A percentile compares a stretch with the other conserved stretches of the same genome.
Evolutionary conservation across 768 basidiomycete species (phyloP).

Genomic region (Clathrus columnatus): DNA sequence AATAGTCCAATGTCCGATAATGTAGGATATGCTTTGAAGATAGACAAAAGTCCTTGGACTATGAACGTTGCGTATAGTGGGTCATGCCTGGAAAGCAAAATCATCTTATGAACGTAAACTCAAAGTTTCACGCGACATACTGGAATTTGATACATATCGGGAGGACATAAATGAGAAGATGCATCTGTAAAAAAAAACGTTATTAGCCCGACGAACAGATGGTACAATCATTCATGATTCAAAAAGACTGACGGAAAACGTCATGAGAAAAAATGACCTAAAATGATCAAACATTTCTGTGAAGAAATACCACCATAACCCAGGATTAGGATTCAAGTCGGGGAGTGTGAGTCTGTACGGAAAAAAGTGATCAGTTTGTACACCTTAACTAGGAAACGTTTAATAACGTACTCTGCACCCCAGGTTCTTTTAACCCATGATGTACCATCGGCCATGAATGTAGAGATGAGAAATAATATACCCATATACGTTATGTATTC

Average conservation of each 20-base stretch:
- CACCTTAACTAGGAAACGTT: conserved; percentile 1
- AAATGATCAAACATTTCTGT: conserved; percentile 99
- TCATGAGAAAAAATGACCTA: conserved; percentile 89
- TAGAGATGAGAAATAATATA: conserved; percentile 41
- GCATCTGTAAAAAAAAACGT: conserved; percentile 42
- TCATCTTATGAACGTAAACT: background rate
- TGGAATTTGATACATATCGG: conserved; percentile 87
- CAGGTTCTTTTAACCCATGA: conserved; percentile 72
- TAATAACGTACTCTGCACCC: conserved; percentile 63
- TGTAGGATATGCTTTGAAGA: conserved; percentile 88
- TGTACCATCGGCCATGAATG: conserved; percentile 50
- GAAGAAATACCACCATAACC: conserved; percentile 99
- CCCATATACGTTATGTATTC: conserved; percentile 47
- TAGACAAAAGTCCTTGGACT: conserved; percentile 65
- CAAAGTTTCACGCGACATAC: conserved; percentile 29
- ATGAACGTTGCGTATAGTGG: conserved; percentile 73
- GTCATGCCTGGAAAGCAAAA: conserved; percentile 51
- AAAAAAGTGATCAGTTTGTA: conserved; percentile 1
- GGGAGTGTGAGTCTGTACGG: conserved; percentile 61
- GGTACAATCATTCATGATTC: too few species aligned
- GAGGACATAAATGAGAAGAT: conserved; percentile 70
- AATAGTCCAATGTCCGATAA: conserved; percentile 86
- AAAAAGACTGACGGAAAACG: conserved; percentile 63
- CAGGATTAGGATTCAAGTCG: conserved; percentile 89
- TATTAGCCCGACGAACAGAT: background rate